Evolutionary conservation across 208 protist genomes (phyloP).

Genomic region (Acanthamoeba sp.): DNA sequence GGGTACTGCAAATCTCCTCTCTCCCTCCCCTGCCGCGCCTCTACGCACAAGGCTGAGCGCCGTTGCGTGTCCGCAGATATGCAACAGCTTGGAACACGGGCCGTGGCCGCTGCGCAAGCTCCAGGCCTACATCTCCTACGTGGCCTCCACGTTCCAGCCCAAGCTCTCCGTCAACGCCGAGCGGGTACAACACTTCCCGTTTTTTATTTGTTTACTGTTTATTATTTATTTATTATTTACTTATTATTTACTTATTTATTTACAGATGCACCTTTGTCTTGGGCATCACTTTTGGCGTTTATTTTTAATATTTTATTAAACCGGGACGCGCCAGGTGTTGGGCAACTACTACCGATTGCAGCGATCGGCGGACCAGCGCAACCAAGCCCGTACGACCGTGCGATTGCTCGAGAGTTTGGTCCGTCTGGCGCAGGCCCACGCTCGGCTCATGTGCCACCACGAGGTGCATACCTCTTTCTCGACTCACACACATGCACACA

Average conservation of each 20-base stretch:
- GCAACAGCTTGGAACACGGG: constrained; percentile 89
- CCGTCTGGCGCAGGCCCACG: constrained; percentile 98
- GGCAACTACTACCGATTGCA: constrained; percentile 4
- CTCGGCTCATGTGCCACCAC: constrained; percentile 91
- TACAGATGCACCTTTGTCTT: too few species aligned
- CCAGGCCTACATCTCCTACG: constrained; percentile 99
- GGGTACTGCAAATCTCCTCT: constrained; percentile 80
- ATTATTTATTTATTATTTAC: too few species aligned
- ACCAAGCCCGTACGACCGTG: constrained; percentile 97
- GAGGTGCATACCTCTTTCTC: constrained; percentile 92
- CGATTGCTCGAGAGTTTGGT: constrained; percentile 99
- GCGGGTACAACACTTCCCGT: constrained; percentile 92
- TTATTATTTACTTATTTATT: too few species aligned
- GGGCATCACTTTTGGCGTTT: constrained; percentile 82
- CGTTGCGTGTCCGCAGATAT: background rate
- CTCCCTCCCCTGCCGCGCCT: constrained; percentile 92
- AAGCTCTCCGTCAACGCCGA: constrained; percentile 94
- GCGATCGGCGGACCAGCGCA: constrained; percentile 79
- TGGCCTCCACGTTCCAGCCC: constrained; percentile 94
- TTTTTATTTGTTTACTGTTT: too few species aligned
- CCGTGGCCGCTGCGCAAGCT: constrained; percentile 93
- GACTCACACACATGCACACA: constrained; percentile 77
- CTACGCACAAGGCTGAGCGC: background rate
- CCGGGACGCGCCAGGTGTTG: background rate
- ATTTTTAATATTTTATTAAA: constrained; percentile 6